phyloP scores from a whole-genome alignment of 2,329 filamentous ascomycete species.

The Cadophora gregata region DNA sequence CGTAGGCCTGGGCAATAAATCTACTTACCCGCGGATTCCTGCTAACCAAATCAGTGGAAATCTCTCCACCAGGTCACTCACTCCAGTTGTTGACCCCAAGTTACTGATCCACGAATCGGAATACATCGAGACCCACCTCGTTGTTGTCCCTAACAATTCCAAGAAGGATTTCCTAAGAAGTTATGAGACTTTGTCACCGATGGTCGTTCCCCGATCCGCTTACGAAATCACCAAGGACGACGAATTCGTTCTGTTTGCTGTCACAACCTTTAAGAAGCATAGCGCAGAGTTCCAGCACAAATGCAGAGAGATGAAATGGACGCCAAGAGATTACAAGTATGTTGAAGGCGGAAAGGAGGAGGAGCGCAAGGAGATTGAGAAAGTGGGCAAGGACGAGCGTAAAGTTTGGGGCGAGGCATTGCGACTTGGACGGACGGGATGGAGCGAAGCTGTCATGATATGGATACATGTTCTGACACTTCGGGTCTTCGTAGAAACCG shows the following conservation, averaged over 20 bases:
- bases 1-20: constrained; percentile 58
- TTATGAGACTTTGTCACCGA: constrained; percentile 87
- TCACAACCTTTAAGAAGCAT: constrained; percentile 93
- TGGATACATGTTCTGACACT: constrained; percentile 93
- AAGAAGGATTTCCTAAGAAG: constrained; percentile 87
- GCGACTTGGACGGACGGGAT: constrained; percentile 85
- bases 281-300: constrained; percentile 88
- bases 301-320: constrained; percentile 92
- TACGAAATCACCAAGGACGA: constrained; percentile 81
- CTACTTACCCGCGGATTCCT: neutral
- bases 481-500: constrained; percentile 95
- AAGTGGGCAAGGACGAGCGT: constrained; percentile 81
- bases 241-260: constrained; percentile 87
- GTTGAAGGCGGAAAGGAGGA: constrained; percentile 88
- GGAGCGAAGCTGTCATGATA: constrained; percentile 94
- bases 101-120: constrained; percentile 88
- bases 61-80: constrained; percentile 89
- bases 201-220: constrained; percentile 93
- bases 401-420: constrained; percentile 94
- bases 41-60: constrained; percentile 69
- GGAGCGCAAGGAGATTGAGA: constrained; percentile 85
- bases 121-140: constrained; percentile 93
- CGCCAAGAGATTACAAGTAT: constrained; percentile 91
- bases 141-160: constrained; percentile 81
- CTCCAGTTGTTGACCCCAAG: constrained; percentile 82